Conservation (phyloP, 2,329 filamentous ascomycete genomes). For the Trichoderma citrinoviride region DNA sequence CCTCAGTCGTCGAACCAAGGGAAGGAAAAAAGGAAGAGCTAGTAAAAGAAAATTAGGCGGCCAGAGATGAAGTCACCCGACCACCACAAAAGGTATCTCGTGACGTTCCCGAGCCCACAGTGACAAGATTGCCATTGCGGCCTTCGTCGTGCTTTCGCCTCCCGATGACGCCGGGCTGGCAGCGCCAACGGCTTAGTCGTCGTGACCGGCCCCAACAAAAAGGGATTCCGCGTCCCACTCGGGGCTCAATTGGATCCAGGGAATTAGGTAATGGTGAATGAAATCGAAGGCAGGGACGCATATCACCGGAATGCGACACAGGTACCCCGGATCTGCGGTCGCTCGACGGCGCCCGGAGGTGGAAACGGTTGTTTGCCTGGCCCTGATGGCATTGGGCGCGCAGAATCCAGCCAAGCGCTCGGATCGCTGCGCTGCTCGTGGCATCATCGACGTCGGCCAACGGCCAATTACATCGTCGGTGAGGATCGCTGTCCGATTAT, state of each 20-base stretch:
- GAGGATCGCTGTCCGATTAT: constrained; percentile 32
- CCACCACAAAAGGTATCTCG: constrained; percentile 11
- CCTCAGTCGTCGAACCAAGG: constrained; percentile 7
- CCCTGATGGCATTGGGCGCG: background rate
- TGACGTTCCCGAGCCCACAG: constrained; percentile 18
- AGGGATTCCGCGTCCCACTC: constrained; percentile 3
- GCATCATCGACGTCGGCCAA: background rate
- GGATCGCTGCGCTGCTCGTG: constrained; percentile 9
- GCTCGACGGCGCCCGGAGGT: background rate
- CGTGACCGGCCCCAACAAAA: constrained; percentile 18
- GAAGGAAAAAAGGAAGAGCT: background rate
- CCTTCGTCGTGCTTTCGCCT: constrained; percentile 11
- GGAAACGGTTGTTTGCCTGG: background rate
- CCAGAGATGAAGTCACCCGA: constrained; percentile 19
- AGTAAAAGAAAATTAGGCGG: constrained; percentile 13
- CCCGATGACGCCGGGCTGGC: constrained; percentile 16
- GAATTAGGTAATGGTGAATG: constrained; percentile 9
- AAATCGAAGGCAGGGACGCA: constrained; percentile 1
- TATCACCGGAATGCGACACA: constrained; percentile 11
- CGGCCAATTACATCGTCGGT: background rate
- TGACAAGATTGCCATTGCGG: constrained; percentile 1
- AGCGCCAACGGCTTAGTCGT: constrained; percentile 4
- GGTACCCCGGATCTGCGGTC: constrained; percentile 13
- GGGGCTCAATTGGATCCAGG: background rate
- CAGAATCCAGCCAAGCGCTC: background rate